phyloP scores from a whole-genome alignment of 192 early-diverging fungal species.

The Linnemannia hyalina region DNA sequence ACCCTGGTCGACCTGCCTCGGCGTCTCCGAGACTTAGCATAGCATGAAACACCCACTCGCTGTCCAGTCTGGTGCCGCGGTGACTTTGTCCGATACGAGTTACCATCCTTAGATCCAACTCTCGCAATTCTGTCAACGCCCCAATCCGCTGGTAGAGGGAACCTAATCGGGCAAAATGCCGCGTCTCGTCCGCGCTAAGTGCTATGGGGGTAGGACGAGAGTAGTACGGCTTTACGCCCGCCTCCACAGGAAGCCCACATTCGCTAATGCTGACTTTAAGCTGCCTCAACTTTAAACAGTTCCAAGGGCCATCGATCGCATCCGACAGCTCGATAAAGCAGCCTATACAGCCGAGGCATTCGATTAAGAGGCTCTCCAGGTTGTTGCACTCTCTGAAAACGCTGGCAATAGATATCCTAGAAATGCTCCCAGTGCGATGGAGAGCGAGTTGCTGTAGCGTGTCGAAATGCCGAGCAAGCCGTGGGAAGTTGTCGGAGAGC shows the following conservation, averaged over 20 bases:
- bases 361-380: not conserved
- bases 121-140: not conserved
- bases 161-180: not conserved
- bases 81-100: too few species aligned
- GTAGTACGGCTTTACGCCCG: too few species aligned
- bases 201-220: too few species aligned
- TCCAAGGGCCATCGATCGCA: not conserved
- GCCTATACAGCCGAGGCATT: not conserved
- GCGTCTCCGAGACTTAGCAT: not conserved
- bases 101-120: not conserved
- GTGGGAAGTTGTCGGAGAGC: not conserved
- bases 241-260: too few species aligned
- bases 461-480: not conserved
- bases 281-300: not conserved
- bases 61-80: too few species aligned
- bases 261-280: not conserved
- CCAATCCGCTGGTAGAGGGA: not conserved
- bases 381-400: not conserved
- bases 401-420: not conserved
- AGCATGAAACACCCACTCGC: not conserved
- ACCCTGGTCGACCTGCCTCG: not conserved
- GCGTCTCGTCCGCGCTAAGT: not conserved
- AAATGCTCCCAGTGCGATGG: not conserved
- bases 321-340: not conserved
- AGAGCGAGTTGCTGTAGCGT: not conserved